Percentiles rank a stretch among this genome's conserved stretches.
Evolutionary conservation across 73 alveolate species (phyloP).

Genomic region (Uronychia setigera): DNA sequence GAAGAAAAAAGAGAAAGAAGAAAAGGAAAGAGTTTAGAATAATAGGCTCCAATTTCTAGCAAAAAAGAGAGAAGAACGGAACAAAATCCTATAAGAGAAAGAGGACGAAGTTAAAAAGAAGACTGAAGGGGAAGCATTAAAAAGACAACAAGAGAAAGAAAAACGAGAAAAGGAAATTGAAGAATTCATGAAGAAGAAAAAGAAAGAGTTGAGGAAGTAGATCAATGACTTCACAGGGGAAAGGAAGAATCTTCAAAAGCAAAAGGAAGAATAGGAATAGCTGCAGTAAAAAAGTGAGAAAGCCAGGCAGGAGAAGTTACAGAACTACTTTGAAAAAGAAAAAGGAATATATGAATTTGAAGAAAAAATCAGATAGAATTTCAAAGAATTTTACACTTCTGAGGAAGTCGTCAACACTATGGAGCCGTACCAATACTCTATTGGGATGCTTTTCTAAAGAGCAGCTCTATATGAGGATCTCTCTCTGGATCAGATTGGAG

Average conservation of each 20-base stretch:
- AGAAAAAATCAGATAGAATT: not conserved
- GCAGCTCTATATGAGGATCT: not conserved
- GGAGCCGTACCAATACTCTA: not conserved
- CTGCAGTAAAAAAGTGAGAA: not conserved
- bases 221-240: not conserved
- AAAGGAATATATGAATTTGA: not conserved
- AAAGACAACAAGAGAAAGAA: not conserved
- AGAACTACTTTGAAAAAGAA: not conserved
- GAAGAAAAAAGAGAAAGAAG: not conserved
- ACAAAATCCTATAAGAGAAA: constrained; percentile 1
- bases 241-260: not conserved
- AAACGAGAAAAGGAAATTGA: not conserved
- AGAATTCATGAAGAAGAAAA: not conserved
- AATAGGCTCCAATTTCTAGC: constrained; percentile 4
- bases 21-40: not conserved
- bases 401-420: not conserved
- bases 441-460: not conserved
- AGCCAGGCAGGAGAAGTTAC: not conserved
- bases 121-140: constrained; percentile 5
- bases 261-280: not conserved
- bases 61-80: constrained; percentile 15
- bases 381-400: not conserved
- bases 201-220: not conserved
- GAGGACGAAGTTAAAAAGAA: not conserved
- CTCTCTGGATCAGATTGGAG: not conserved